These are phyloP conservation scores for Gorgonomyces haynaldii DNA, from an alignment of 192 early-diverging fungal genomes.

Conservation along the genomic window DNA sequence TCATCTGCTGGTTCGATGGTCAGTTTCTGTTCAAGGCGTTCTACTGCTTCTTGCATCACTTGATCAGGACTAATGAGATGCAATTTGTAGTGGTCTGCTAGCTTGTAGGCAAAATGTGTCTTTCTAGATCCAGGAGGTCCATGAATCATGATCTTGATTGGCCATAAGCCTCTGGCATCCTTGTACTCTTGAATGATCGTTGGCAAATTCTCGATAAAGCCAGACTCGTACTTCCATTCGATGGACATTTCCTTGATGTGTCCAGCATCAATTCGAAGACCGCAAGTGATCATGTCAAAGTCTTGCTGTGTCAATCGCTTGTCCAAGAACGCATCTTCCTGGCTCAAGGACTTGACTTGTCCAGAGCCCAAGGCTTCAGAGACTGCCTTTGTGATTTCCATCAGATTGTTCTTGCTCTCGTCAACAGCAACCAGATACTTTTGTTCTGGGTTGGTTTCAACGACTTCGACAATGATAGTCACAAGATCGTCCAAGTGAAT, in stretches of 20 bases:
- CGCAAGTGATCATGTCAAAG: conserved; percentile 43
- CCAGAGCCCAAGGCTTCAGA: conserved; percentile 38
- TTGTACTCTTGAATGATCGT: conserved; percentile 47
- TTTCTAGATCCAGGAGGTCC: conserved; percentile 50
- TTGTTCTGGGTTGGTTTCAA: conserved; percentile 35
- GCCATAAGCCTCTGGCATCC: conserved; percentile 40
- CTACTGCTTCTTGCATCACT: conserved; percentile 36
- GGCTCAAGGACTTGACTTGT: conserved; percentile 35
- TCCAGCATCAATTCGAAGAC: conserved; percentile 43
- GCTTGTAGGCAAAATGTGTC: conserved; percentile 27
- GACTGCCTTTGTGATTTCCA: conserved; percentile 47
- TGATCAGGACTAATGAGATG: conserved; percentile 36
- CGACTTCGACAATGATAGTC: conserved; percentile 43
- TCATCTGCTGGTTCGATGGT: conserved; percentile 12
- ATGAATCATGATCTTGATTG: conserved; percentile 42
- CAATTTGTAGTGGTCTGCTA: conserved; percentile 42
- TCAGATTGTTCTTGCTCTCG: conserved; percentile 37
- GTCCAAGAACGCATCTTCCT: conserved; percentile 42
- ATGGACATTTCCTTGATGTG: conserved; percentile 44
- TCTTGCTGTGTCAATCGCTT: conserved; percentile 35
- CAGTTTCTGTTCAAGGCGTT: conserved; percentile 18
- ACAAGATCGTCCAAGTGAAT: conserved; percentile 47
- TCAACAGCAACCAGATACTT: conserved; percentile 52
- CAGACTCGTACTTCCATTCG: conserved; percentile 52
- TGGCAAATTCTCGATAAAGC: conserved; percentile 42